Evolutionary conservation across 2,329 filamentous ascomycete species (phyloP).

Genomic region (Dactylellina haptotyla): DNA sequence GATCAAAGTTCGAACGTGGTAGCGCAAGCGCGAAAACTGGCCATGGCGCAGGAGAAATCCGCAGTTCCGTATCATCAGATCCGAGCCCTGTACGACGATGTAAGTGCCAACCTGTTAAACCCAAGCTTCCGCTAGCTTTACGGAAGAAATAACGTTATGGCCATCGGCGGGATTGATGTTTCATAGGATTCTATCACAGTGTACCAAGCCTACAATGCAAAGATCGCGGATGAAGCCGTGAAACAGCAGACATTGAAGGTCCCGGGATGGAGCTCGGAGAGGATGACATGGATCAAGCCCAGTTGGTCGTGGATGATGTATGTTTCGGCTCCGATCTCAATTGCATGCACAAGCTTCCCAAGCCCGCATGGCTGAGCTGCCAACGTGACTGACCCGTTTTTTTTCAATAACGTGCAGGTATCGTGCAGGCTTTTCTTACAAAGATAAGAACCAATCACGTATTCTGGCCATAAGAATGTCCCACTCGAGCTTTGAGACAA

Average conservation of each 20-base stretch:
- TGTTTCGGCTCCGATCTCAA: constrained; percentile 1
- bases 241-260: constrained; percentile 66
- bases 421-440: constrained; percentile 70
- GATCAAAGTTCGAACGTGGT: neutral
- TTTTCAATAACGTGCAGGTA: constrained; percentile 63
- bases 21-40: neutral
- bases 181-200: constrained; percentile 67
- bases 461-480: constrained; percentile 70
- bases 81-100: constrained; percentile 44
- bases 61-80: constrained; percentile 44
- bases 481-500: constrained; percentile 64
- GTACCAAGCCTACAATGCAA: constrained; percentile 70
- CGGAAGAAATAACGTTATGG: neutral
- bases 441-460: constrained; percentile 67
- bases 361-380: too few relatives aligned
- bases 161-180: neutral
- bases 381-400: too few relatives aligned
- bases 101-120: too few relatives aligned
- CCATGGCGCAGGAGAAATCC: neutral
- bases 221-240: constrained; percentile 68
- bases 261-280: constrained; percentile 66
- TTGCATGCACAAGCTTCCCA: too few relatives aligned
- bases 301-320: constrained; percentile 68
- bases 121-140: neutral
- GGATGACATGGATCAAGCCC: constrained; percentile 75